Percentiles rank a stretch among this genome's conserved stretches.
These are phyloP conservation scores for Trichomonascus vanleenenianus DNA, from an alignment of 805 yeast species.

Conservation along the genomic window DNA sequence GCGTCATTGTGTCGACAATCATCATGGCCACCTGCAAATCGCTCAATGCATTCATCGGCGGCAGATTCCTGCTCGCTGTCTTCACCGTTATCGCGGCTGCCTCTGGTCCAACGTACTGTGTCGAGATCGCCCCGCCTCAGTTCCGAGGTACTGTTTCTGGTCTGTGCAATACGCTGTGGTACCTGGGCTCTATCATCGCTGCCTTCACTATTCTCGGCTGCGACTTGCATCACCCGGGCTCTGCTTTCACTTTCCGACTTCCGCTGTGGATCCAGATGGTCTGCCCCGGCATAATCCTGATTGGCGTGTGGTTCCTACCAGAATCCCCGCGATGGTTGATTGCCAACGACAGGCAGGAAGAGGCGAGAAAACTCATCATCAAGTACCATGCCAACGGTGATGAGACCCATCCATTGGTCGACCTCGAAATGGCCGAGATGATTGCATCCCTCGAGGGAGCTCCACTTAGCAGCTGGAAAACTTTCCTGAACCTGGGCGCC, in stretches of 20 bases:
- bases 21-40: constrained; percentile 7
- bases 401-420: constrained; percentile 11
- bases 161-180: constrained; percentile 11
- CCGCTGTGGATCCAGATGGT: constrained; percentile 15
- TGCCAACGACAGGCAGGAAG: constrained; percentile 41
- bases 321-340: constrained; percentile 38
- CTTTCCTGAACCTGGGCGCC: constrained; percentile 6
- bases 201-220: constrained; percentile 8
- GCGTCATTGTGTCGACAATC: constrained; percentile 10
- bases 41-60: constrained; percentile 8
- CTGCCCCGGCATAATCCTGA: constrained; percentile 8
- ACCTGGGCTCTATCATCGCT: constrained; percentile 12
- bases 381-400: constrained; percentile 25
- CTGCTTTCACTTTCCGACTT: constrained; percentile 4
- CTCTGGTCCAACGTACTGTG: constrained; percentile 10
- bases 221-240: constrained; percentile 2
- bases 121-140: constrained; percentile 15
- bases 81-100: constrained; percentile 10
- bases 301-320: constrained; percentile 31
- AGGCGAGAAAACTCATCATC: constrained; percentile 33
- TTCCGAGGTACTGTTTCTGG: constrained; percentile 15
- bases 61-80: constrained; percentile 11
- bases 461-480: constrained; percentile 6
- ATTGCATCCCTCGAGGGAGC: constrained; percentile 6
- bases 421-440: constrained; percentile 15